Evolutionary conservation across 352 stramenopile genomes (phyloP), one percentile per base, ranked within the genome.

Genomic region (Phytophthora sansomeana): DNA sequence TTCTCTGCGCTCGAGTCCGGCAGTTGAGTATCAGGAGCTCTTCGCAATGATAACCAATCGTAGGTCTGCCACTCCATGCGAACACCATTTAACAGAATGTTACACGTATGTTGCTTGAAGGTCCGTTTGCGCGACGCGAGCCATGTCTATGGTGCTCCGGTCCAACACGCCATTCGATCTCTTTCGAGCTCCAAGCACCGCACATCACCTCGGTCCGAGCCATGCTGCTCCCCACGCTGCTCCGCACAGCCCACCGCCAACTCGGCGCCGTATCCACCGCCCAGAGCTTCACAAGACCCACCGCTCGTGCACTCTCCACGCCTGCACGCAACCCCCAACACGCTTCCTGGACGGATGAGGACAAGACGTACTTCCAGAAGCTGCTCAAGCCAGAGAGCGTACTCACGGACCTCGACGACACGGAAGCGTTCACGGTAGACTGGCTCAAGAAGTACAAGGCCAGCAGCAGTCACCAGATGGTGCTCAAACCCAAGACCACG

Each of bases 361-460:
- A 95, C 67, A 78, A 91, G 56, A 43, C 51, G 28, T 87, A 83
- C 65, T 93, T 95, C 67, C 74, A 83, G 36, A 54, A 77, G 17
- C 67, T 95, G 10, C 75, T 93, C 32, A 77, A 75, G 21, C 74
- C 83, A 26, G 76, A 86, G 67, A 74, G 63, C 43, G 87, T 93
- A 48, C 82, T 95, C 38, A 92, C 80, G 0, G 75, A 87, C 6
- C 26, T 66, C 9, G 87, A 95, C 42, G 84, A 92, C 57, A 91
- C 87, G 17, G 77, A 78, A 38, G 24, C 81, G 57, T 95, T 83
- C 75, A 94, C 80, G 28, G 67, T 80, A 42, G 90, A 97, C 73
- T 97, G 89, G 89, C 82, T 93, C 24, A 83, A 92, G 52, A 96
- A 96, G 62, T 96, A 93, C 78, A 83, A 90, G 55, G 75, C 77